phyloP scores from a whole-genome alignment of 345 rosid species.

The Hibiscus trionum region DNA sequence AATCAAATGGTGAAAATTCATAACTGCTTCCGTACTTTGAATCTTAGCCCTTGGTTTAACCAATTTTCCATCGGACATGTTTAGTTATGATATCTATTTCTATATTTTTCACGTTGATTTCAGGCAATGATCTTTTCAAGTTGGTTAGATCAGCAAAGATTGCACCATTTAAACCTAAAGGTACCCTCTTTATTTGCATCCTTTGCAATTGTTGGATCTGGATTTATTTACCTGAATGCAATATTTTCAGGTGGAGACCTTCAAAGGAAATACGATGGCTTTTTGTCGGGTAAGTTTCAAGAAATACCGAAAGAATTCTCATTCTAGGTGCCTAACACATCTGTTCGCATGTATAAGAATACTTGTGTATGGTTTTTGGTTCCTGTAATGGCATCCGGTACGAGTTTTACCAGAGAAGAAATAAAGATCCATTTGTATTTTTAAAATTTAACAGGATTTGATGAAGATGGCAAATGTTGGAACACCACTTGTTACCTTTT shows the following conservation, averaged over 20 bases:
- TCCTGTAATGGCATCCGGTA: background rate
- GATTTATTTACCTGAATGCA: background rate
- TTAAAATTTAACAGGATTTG: too few relatives aligned
- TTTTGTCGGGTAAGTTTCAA: constrained; percentile 17
- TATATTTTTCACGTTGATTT: background rate
- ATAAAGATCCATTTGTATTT: background rate
- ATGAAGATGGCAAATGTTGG: background rate
- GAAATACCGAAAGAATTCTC: constrained; percentile 22
- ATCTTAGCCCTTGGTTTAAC: too few relatives aligned
- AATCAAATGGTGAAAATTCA: too few relatives aligned
- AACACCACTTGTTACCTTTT: background rate
- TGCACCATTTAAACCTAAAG: constrained; percentile 21
- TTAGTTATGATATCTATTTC: background rate
- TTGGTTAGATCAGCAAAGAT: constrained; percentile 11
- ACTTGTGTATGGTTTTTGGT: background rate
- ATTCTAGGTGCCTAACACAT: constrained; percentile 10
- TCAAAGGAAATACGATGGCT: constrained; percentile 13
- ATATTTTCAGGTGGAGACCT: constrained; percentile 21
- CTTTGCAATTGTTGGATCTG: background rate
- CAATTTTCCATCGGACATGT: too few relatives aligned
- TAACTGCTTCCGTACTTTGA: too few relatives aligned
- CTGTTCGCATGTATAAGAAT: background rate
- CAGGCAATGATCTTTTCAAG: constrained; percentile 21
- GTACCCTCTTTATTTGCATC: background rate
- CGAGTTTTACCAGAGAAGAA: background rate